Conservation (phyloP, 2,329 filamentous ascomycete species). For the Aspergillus luchuensis region DNA sequence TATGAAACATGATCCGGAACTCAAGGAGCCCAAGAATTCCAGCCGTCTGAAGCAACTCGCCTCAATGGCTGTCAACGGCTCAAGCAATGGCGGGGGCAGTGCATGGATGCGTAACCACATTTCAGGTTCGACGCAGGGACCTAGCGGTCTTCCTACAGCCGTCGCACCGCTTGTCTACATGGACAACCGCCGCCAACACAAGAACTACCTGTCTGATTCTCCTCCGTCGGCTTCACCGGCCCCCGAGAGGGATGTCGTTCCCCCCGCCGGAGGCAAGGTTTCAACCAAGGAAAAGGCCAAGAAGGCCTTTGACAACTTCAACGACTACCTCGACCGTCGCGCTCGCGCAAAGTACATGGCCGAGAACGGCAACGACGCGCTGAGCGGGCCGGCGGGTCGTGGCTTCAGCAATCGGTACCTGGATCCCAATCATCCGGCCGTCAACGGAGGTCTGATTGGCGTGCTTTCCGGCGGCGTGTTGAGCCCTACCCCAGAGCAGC, state of each 20-base stretch:
- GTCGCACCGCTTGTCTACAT: background rate
- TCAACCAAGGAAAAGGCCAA: background rate
- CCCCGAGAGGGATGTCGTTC: background rate
- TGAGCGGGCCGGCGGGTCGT: background rate
- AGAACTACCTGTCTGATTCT: background rate
- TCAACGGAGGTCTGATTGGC: conserved; percentile 49
- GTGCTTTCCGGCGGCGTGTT: conserved; percentile 47
- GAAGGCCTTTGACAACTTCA: background rate
- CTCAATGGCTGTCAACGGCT: too few species aligned
- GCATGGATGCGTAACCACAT: background rate
- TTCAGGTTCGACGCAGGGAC: background rate
- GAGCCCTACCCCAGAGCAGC: background rate
- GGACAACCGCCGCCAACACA: background rate
- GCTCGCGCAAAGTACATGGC: background rate
- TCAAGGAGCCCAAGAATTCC: too few species aligned
- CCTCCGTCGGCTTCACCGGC: background rate
- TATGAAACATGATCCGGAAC: conserved; percentile 50
- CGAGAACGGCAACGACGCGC: background rate
- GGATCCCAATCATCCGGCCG: conserved; percentile 54
- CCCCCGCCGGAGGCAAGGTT: background rate
- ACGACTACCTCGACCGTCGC: background rate
- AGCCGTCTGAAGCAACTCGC: too few species aligned
- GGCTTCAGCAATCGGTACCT: conserved; percentile 50
- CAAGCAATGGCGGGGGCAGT: too few species aligned
- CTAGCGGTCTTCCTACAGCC: background rate